Base-by-base conservation (phyloP, 2,329 filamentous ascomycete species). In the Byssochlamys sp. region DNA sequence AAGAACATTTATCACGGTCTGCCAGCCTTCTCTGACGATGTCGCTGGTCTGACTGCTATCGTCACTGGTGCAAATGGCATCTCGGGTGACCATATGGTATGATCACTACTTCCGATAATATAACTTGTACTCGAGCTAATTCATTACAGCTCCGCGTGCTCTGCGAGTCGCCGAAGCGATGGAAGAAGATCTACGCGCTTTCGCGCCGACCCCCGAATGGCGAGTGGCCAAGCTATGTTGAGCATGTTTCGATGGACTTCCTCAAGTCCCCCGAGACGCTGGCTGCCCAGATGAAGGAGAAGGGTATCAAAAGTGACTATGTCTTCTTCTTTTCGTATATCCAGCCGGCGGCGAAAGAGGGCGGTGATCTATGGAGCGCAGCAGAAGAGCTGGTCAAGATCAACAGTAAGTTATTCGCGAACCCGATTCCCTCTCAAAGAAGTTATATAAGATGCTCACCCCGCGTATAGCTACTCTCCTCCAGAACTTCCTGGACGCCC, bases 301-400 rank as follows among this genome's bases (percentile, higher is more conserved):
- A 63, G 31, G 63, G 62, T 9, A 59, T 71, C 35, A 62, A 65
- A 54, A 69, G 64, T 2, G 76, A 77, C 59, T 75, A 81, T 61
- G 69, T 80, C 24, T 82, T 81, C 67, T 83, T 81, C 70, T 81
- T 77, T 58, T 78, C 78, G 1, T 82, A 82, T 68, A 70, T 81
- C n/a, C 80, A 82, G 60, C 74, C 75, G 0, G 67, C 73, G 29
- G 78, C 78, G 0, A 77, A 77, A 57, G 67, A 71, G 14, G 76
- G 76, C 1, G 67, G 69, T 12, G 69, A 72, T 1, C 64, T 79
- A 9, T 82, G 79, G 79, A 76, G 74, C 25, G 75, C 80, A 62
- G 77, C 76, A 4, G 76, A 81, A 19, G 77, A 80, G 61, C 69
- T 82, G 64, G 74, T 75, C 26, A 72, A 71, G 27, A 72, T 81